Percentiles rank a stretch among this genome's conserved stretches.
These are phyloP conservation scores for Candida yuanshanica DNA, from an alignment of 805 yeast species.

Conservation along the genomic window DNA sequence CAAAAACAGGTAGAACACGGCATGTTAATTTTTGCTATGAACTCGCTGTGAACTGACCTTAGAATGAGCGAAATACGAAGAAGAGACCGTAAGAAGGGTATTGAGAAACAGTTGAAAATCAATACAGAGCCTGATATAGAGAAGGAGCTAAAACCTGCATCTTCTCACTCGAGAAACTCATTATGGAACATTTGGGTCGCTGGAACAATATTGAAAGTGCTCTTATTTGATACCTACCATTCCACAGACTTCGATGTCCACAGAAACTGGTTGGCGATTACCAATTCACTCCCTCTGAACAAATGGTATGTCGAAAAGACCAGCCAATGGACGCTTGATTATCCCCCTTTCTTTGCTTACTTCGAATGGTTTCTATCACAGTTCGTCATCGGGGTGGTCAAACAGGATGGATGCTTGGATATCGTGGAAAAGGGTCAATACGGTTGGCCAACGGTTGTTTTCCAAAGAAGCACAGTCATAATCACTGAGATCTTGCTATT, in stretches of 20 bases:
- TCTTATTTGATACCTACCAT: slow-evolving; percentile 74
- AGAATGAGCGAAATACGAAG: slow-evolving; percentile 13
- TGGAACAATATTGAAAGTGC: slow-evolving; percentile 49
- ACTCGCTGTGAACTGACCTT: not conserved
- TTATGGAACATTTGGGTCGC: slow-evolving; percentile 67
- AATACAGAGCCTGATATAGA: too few species aligned
- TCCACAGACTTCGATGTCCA: slow-evolving; percentile 98
- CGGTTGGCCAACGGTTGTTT: slow-evolving; percentile 74
- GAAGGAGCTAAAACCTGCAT: not conserved
- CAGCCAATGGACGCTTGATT: slow-evolving; percentile 90
- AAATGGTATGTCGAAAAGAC: slow-evolving; percentile 82
- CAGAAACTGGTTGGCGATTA: slow-evolving; percentile 93
- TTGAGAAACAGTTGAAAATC: not conserved
- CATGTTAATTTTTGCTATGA: too few species aligned
- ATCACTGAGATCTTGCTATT: slow-evolving; percentile 68
- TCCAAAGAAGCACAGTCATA: slow-evolving; percentile 80
- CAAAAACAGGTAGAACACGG: too few species aligned
- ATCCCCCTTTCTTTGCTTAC: slow-evolving; percentile 97
- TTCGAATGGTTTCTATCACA: slow-evolving; percentile 79
- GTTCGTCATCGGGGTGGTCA: slow-evolving; percentile 60
- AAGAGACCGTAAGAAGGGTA: slow-evolving; percentile 8
- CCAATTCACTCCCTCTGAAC: slow-evolving; percentile 62
- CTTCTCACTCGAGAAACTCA: slow-evolving; percentile 29
- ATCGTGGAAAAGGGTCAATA: slow-evolving; percentile 60
- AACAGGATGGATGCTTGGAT: slow-evolving; percentile 71